Percentiles rank a stretch among this genome's conserved stretches.
Evolutionary conservation across 2,329 filamentous ascomycete genomes (phyloP).

Genomic region (Penicillium rolfsii): DNA sequence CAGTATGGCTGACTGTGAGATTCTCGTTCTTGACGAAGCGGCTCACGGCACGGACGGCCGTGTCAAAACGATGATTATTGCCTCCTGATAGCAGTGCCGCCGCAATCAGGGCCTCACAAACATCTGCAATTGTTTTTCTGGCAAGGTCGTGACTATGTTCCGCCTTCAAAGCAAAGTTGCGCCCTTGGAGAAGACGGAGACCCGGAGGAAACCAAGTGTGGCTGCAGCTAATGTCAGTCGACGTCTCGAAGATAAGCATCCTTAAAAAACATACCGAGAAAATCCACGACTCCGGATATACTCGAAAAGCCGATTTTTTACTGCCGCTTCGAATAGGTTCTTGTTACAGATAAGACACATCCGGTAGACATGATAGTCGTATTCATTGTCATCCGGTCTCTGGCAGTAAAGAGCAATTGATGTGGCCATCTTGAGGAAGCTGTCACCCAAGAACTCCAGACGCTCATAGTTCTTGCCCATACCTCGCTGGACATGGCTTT

Average conservation of each 20-base stretch:
- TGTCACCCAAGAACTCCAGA: constrained; percentile 89
- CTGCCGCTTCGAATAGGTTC: constrained; percentile 79
- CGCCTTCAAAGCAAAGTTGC: constrained; percentile 55
- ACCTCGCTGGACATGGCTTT: constrained; percentile 75
- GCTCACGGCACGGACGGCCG: constrained; percentile 62
- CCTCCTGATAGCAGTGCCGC: constrained; percentile 69
- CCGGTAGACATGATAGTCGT: constrained; percentile 82
- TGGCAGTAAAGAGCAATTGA: constrained; percentile 82
- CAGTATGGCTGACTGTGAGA: constrained; percentile 63
- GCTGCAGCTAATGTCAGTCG: constrained; percentile 39
- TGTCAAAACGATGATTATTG: constrained; percentile 56
- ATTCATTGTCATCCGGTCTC: constrained; percentile 78
- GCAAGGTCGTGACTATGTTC: constrained; percentile 66
- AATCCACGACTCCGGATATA: constrained; percentile 85
- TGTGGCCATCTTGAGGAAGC: constrained; percentile 93
- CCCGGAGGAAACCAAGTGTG: constrained; percentile 88
- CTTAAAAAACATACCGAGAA: constrained; percentile 59
- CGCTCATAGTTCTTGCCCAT: constrained; percentile 97
- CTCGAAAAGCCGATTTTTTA: constrained; percentile 66
- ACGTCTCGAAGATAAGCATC: background rate
- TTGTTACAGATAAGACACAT: constrained; percentile 92
- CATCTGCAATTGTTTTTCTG: constrained; percentile 91
- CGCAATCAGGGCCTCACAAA: constrained; percentile 92
- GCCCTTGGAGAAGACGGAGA: constrained; percentile 73
- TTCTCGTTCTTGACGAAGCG: constrained; percentile 62